phyloP scores from a whole-genome alignment of 352 stramenopile genomes.

The Globisporangium polare region DNA sequence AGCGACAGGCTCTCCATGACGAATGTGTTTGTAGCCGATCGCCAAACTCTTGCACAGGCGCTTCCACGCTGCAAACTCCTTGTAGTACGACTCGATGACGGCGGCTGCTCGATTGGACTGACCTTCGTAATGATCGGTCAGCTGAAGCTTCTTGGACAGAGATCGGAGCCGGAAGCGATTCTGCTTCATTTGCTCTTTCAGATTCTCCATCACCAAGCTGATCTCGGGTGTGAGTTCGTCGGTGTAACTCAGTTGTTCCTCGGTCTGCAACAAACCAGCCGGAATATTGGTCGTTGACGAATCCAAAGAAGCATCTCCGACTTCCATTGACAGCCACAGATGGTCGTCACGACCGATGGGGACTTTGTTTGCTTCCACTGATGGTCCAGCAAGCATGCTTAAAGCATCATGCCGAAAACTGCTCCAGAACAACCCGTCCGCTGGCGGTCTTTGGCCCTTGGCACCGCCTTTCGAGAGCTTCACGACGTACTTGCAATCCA shows the following conservation, averaged over 20 bases:
- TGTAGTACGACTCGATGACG: slow-evolving; percentile 63
- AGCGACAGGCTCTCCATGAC: slow-evolving; percentile 7
- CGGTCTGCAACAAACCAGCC: neutral
- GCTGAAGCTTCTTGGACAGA: slow-evolving; percentile 47
- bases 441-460: neutral
- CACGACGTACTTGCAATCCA: slow-evolving; percentile 41
- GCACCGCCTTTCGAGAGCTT: slow-evolving; percentile 19
- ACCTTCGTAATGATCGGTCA: slow-evolving; percentile 17
- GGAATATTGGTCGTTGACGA: neutral
- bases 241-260: neutral
- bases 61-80: slow-evolving; percentile 77
- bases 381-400: slow-evolving; percentile 40
- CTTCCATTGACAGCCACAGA: slow-evolving; percentile 57
- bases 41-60: slow-evolving; percentile 63
- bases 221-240: slow-evolving; percentile 77
- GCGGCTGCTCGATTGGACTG: slow-evolving; percentile 6
- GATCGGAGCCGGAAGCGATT: slow-evolving; percentile 61
- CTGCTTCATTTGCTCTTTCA: slow-evolving; percentile 67
- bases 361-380: slow-evolving; percentile 44
- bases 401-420: slow-evolving; percentile 59
- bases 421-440: slow-evolving; percentile 30
- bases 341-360: slow-evolving; percentile 27
- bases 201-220: slow-evolving; percentile 70
- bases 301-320: slow-evolving; percentile 17
- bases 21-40: slow-evolving; percentile 45